phyloP scores from a whole-genome alignment of 1,284 basidiomycete species.

The Cryptococcus sp. region DNA sequence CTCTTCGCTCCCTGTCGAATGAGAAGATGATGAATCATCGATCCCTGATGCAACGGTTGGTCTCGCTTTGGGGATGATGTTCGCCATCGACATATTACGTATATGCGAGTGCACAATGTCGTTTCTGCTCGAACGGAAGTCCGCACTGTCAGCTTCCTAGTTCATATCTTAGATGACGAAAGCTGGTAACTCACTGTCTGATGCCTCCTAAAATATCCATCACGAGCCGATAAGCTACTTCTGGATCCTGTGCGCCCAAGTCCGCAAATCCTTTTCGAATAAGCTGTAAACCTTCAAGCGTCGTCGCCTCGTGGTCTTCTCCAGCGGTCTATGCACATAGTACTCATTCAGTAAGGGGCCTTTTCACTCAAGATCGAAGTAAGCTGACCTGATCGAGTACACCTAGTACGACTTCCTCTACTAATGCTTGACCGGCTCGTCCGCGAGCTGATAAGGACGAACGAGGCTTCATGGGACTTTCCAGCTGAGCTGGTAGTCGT shows the following conservation, averaged over 20 bases:
- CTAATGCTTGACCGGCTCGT: constrained; percentile 68
- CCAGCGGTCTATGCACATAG: constrained; percentile 62
- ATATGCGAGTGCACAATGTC: constrained; percentile 40
- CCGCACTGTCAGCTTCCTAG: too few relatives aligned
- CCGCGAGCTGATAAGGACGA: constrained; percentile 42
- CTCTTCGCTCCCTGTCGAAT: constrained; percentile 3
- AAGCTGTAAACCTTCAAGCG: constrained; percentile 86
- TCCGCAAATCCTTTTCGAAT: constrained; percentile 84
- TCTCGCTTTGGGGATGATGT: constrained; percentile 18
- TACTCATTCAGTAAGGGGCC: neutral
- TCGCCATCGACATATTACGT: constrained; percentile 40
- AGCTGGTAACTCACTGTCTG: constrained; percentile 67
- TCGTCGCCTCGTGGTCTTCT: constrained; percentile 81
- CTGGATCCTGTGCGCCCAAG: constrained; percentile 75
- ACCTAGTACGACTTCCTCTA: constrained; percentile 79
- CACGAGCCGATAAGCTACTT: constrained; percentile 79
- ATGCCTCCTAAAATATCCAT: constrained; percentile 87
- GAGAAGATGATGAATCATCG: neutral
- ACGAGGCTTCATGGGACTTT: constrained; percentile 18
- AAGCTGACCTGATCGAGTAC: constrained; percentile 66
- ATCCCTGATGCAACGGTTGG: constrained; percentile 8
- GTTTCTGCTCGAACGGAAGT: constrained; percentile 18
- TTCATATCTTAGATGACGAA: neutral
- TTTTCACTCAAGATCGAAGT: neutral
- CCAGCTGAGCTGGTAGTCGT: constrained; percentile 11